Percentiles rank a stretch among this genome's conserved stretches.
Evolutionary conservation across 2,329 filamentous ascomycete species (phyloP).

Genomic region (Nemania sp.): DNA sequence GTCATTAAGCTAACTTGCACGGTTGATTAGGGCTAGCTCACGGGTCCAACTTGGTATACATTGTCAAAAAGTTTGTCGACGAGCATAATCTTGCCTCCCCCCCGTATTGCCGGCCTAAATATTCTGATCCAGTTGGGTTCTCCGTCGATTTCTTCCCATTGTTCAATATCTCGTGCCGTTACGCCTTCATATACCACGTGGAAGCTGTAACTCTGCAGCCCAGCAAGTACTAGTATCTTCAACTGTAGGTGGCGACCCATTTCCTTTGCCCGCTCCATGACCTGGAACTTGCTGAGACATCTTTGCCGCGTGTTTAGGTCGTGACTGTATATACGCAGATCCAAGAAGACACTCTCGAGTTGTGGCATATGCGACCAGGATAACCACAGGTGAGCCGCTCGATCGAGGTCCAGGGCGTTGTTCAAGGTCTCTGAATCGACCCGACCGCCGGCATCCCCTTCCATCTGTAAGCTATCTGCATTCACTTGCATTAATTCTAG

Average conservation of each 20-base stretch:
- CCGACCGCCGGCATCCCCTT: constrained; percentile 2
- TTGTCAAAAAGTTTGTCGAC: constrained; percentile 41
- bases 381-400: constrained; percentile 42
- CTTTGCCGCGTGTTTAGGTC: constrained; percentile 41
- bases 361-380: constrained; percentile 46
- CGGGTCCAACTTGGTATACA: no score
- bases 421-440: constrained; percentile 29
- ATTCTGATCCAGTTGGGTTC: constrained; percentile 48
- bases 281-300: constrained; percentile 39
- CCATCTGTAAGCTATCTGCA: constrained; percentile 22
- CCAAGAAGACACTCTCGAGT: constrained; percentile 45
- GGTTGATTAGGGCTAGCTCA: no score
- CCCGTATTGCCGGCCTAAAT: constrained; percentile 41
- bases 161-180: constrained; percentile 36
- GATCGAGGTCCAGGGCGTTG: constrained; percentile 40
- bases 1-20: no score
- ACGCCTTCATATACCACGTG: constrained; percentile 32
- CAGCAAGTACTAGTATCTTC: constrained; percentile 44
- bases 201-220: constrained; percentile 46
- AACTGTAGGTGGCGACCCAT: constrained; percentile 45
- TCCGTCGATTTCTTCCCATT: constrained; percentile 36
- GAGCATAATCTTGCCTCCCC: constrained; percentile 45
- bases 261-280: constrained; percentile 40
- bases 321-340: constrained; percentile 47
- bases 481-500: constrained; percentile 34